These are phyloP conservation scores for Osmanthus fragrans DNA, from an alignment of 257 asterid species.

Conservation along the genomic window DNA sequence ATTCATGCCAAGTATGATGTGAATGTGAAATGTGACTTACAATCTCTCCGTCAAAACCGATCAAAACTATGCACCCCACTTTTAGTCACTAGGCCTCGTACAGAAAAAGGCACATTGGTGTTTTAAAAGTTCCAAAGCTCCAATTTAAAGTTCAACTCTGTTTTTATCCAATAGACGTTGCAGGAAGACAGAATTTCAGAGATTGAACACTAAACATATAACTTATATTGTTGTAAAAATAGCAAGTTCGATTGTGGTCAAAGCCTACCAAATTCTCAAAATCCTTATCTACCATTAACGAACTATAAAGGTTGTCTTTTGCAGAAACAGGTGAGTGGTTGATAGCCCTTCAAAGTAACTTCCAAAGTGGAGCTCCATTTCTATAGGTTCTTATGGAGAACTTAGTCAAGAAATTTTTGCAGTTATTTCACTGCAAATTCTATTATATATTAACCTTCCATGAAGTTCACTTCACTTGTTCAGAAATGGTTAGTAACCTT, in stretches of 20 bases:
- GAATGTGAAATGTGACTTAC: neutral
- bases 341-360: neutral
- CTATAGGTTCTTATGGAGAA: neutral
- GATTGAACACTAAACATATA: neutral
- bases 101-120: neutral
- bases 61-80: neutral
- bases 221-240: neutral
- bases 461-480: neutral
- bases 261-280: neutral
- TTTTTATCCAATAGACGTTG: neutral
- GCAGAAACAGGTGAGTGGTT: neutral
- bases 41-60: neutral
- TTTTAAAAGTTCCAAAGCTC: neutral
- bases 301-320: neutral
- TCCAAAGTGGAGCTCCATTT: neutral
- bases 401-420: neutral
- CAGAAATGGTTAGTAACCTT: neutral
- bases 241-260: neutral
- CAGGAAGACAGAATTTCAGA: neutral
- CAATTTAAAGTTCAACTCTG: neutral
- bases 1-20: neutral
- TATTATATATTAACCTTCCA: neutral
- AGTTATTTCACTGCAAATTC: neutral
- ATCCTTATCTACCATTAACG: neutral
- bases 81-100: neutral